Evolutionary conservation across 208 protist species (phyloP), one percentile per base, ranked within the genome.

Genomic region (Plasmodiophora brassicae): DNA sequence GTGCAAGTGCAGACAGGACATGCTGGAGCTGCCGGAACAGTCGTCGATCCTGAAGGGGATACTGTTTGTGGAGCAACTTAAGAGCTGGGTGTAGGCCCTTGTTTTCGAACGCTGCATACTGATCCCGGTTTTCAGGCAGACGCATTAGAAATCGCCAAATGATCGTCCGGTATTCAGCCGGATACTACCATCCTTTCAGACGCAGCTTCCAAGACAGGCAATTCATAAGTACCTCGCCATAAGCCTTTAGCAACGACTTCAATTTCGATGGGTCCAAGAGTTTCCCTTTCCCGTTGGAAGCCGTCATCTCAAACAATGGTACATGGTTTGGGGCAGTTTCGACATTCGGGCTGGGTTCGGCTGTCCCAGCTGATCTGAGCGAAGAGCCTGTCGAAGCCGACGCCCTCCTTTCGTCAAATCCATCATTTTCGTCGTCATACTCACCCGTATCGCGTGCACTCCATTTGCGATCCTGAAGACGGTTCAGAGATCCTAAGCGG

Each of bases 81-180:
- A 89, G 53, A 39, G 65, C 60, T 25, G 60, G 35, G 85, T 89
- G 57, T 38, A 32, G 28, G 54, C 72, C 72, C 60, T 84, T 83
- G 14, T 32, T 10, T 36, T 46, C 57, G 41, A 84, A 83, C n/a
- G 87, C 50, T 0, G 32, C 43, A 53, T 46, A 89, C 60, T 50
- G 32, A 50, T 85, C 65, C n/a, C 50, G 39, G 60, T 89, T 89
- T 85, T 86, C 85, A 35, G 87, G 87, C 43, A 89, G 28, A 0
- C 65, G 57, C 39, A 89, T 32, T n/a, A 89, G 83, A 54, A 86
- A 84, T 38, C 87, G 10, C 87, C 87, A 89, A n/a, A 89, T 45
- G 35, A 89, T 1, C 8, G 1, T 38, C 25, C 87, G 10, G 25
- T 89, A 85, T 44, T 85, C 45, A 86, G 71, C n/a, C 8, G 87